phyloP scores from a whole-genome alignment of 495 filamentous ascomycete genomes.

The Immersiella caudata region DNA sequence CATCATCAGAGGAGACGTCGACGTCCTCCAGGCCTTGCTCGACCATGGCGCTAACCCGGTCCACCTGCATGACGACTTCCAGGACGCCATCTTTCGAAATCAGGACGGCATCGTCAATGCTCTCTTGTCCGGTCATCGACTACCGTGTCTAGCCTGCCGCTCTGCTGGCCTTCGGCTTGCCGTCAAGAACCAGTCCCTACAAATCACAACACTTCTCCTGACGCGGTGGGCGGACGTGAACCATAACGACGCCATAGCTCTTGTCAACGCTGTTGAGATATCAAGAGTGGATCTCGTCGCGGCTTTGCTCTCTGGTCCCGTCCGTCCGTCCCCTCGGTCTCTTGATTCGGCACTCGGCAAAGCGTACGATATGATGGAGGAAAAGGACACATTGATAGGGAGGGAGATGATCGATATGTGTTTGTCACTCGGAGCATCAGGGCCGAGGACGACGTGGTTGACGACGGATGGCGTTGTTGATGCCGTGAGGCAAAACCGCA shows the following conservation, averaged over 20 bases:
- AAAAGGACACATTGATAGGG: conserved; percentile 11
- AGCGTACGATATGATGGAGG: conserved; percentile 17
- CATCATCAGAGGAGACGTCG: conserved; percentile 30
- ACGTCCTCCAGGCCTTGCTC: conserved; percentile 31
- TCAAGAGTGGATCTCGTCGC: conserved; percentile 32
- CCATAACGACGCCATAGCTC: conserved; percentile 29
- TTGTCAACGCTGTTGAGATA: conserved; percentile 32
- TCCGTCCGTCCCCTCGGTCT: conserved; percentile 30
- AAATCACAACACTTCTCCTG: conserved; percentile 27
- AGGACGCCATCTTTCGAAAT: conserved; percentile 30
- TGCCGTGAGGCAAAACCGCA: conserved; percentile 23
- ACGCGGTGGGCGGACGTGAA: conserved; percentile 38
- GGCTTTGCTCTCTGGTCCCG: conserved; percentile 30
- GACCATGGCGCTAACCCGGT: conserved; percentile 36
- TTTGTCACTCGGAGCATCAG: conserved; percentile 31
- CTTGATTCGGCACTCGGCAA: conserved; percentile 33
- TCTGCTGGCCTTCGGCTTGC: conserved; percentile 36
- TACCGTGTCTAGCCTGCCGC: conserved; percentile 36
- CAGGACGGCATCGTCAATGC: conserved; percentile 25
- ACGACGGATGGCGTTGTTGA: conserved; percentile 31
- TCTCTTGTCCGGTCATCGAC: conserved; percentile 33
- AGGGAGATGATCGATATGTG: conserved; percentile 34
- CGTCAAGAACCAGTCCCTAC: conserved; percentile 33
- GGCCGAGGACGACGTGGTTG: conserved; percentile 30
- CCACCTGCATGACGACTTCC: conserved; percentile 37